phyloP scores from a whole-genome alignment of 805 yeast genomes.

The Candida argentea region DNA sequence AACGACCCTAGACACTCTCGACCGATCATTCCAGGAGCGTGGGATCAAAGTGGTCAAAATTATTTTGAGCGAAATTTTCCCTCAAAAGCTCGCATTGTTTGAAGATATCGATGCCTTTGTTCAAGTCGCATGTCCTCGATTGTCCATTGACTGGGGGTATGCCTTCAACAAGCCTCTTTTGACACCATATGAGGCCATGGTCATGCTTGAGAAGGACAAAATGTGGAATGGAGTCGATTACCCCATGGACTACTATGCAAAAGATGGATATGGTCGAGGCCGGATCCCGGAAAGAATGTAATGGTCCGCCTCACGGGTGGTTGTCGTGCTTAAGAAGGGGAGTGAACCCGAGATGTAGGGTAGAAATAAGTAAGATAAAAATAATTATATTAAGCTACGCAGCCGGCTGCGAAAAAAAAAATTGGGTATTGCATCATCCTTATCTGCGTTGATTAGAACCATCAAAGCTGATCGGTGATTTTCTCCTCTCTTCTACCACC shows the following conservation, averaged over 20 bases:
- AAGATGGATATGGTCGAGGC: slow-evolving; percentile 90
- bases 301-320: no score
- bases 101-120: slow-evolving; percentile 91
- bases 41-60: slow-evolving; percentile 73
- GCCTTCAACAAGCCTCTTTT: slow-evolving; percentile 86
- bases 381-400: no score
- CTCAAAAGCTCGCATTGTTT: slow-evolving; percentile 83
- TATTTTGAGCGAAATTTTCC: slow-evolving; percentile 86
- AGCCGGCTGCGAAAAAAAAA: no score
- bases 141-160: slow-evolving; percentile 98
- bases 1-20: slow-evolving; percentile 59
- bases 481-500: no score
- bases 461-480: no score
- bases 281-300: slow-evolving; percentile 2
- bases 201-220: slow-evolving; percentile 63
- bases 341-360: no score
- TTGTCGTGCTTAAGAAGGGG: no score
- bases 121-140: slow-evolving; percentile 94
- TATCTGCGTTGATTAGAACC: no score
- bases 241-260: slow-evolving; percentile 93
- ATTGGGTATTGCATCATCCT: no score
- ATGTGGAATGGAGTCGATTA: slow-evolving; percentile 57
- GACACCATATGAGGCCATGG: slow-evolving; percentile 96
- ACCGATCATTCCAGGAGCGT: slow-evolving; percentile 36
- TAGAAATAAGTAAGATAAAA: no score